Percentiles rank a stretch among this genome's conserved stretches.
These are phyloP conservation scores for Peronospora belbahrii DNA, from an alignment of 352 stramenopile genomes.

Conservation along the genomic window DNA sequence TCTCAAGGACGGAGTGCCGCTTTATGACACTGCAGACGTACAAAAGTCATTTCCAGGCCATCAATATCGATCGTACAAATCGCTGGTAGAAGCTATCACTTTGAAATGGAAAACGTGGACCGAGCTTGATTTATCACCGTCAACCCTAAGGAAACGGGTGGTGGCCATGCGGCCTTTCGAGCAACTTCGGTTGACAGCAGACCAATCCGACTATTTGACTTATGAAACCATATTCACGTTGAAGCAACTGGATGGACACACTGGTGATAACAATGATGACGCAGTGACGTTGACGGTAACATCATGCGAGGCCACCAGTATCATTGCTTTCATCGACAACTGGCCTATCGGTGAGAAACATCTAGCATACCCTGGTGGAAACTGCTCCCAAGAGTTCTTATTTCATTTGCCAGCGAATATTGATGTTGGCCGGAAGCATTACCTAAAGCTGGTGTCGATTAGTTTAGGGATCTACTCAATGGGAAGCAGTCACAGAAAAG, in stretches of 20 bases:
- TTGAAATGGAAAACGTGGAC: conserved; percentile 50
- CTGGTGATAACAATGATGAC: not conserved
- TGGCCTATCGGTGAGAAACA: conserved; percentile 35
- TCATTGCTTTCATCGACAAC: conserved; percentile 44
- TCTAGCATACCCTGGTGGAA: conserved; percentile 40
- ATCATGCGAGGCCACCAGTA: conserved; percentile 46
- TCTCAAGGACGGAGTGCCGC: conserved; percentile 24
- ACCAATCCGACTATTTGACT: conserved; percentile 54
- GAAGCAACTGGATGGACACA: conserved; percentile 1
- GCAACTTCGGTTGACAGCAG: conserved; percentile 45
- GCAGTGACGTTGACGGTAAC: conserved; percentile 33
- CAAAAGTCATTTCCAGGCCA: conserved; percentile 34
- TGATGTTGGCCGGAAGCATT: conserved; percentile 22
- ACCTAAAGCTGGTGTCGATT: conserved; percentile 45
- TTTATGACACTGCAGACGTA: conserved; percentile 57
- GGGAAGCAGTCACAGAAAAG: conserved; percentile 47
- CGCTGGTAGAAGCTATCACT: conserved; percentile 24
- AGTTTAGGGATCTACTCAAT: conserved; percentile 53
- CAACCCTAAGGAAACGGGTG: conserved; percentile 28
- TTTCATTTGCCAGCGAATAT: conserved; percentile 35
- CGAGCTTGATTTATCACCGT: conserved; percentile 29
- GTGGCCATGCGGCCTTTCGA: conserved; percentile 35
- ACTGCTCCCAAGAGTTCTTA: conserved; percentile 39
- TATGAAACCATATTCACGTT: conserved; percentile 46
- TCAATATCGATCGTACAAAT: conserved; percentile 33